Percentiles rank a stretch among this genome's conserved stretches.
Evolutionary conservation across 768 basidiomycete genomes (phyloP).

Genomic region (Boletus sensibilis): DNA sequence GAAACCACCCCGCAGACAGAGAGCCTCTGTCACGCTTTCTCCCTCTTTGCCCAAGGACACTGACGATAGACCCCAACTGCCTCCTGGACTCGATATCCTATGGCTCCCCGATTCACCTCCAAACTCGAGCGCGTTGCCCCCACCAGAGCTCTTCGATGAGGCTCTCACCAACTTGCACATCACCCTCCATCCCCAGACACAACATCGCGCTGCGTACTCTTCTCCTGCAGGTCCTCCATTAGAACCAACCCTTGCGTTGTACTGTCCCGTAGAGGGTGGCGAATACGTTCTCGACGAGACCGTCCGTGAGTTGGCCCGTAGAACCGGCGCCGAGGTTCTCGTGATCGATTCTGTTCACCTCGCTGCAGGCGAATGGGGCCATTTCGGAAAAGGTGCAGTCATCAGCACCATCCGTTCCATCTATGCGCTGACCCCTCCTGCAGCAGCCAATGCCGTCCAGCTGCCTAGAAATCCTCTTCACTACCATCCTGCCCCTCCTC

Average conservation of each 20-base stretch:
- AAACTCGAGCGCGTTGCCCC: constrained; percentile 48
- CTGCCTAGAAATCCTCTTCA: constrained; percentile 77
- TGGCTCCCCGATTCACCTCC: constrained; percentile 51
- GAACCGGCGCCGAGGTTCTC: constrained; percentile 76
- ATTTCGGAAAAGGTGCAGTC: constrained; percentile 70
- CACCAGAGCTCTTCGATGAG: constrained; percentile 73
- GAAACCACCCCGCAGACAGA: constrained; percentile 25
- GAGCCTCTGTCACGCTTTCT: constrained; percentile 2
- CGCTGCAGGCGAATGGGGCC: constrained; percentile 85
- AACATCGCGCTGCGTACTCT: constrained; percentile 66
- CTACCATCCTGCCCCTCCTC: constrained; percentile 39
- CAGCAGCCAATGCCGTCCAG: constrained; percentile 69
- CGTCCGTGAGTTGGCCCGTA: constrained; percentile 71
- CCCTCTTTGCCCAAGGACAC: constrained; percentile 15
- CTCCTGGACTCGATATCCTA: constrained; percentile 58
- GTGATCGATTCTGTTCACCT: constrained; percentile 82
- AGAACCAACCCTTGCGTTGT: constrained; percentile 83
- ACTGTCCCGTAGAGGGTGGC: constrained; percentile 81
- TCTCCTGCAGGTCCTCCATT: constrained; percentile 51
- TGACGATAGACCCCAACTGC: constrained; percentile 45
- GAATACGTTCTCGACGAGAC: constrained; percentile 80
- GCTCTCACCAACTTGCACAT: constrained; percentile 74
- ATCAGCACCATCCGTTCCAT: background rate
- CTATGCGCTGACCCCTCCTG: constrained; percentile 7
- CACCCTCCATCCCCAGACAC: constrained; percentile 77